A percentile compares a stretch with the other conserved stretches of the same genome.
Conservation (phyloP, 1,284 basidiomycete genomes). For the Apiotrichum akiyoshidainum region DNA sequence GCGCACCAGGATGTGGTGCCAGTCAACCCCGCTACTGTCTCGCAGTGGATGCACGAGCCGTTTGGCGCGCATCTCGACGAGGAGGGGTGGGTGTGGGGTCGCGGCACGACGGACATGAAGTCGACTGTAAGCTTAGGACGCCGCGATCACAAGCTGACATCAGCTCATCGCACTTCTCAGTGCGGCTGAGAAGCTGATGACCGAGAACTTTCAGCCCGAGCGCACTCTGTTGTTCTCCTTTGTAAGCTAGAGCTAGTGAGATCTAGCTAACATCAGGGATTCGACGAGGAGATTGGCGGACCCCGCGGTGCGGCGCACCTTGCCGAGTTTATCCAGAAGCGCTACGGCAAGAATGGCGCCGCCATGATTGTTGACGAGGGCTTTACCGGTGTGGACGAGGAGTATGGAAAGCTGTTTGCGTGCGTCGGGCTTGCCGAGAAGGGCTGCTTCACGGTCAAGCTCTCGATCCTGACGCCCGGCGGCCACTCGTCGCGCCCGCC, state of each 20-base stretch:
- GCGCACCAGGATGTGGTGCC: conserved; percentile 51
- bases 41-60: conserved; percentile 38
- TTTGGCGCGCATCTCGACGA: conserved; percentile 24
- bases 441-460: conserved; percentile 54
- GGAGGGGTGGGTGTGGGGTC: conserved; percentile 32
- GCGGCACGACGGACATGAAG: conserved; percentile 34
- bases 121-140: conserved; percentile 6
- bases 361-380: conserved; percentile 39
- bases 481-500: conserved; percentile 62
- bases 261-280: conserved; percentile 14
- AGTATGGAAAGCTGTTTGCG: conserved; percentile 31
- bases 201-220: conserved; percentile 21
- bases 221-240: conserved; percentile 12
- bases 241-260: no score
- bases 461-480: conserved; percentile 58
- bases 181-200: conserved; percentile 23
- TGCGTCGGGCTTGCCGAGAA: conserved; percentile 35
- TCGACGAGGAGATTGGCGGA: conserved; percentile 36
- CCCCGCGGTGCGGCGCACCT: conserved; percentile 29
- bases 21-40: conserved; percentile 56
- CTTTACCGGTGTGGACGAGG: conserved; percentile 29
- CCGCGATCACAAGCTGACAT: not conserved
- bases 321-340: conserved; percentile 18
- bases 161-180: conserved; percentile 19
- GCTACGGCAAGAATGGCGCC: conserved; percentile 28